Base-by-base conservation (phyloP, 1,284 basidiomycete genomes). In the Volvariella surrecta region DNA sequence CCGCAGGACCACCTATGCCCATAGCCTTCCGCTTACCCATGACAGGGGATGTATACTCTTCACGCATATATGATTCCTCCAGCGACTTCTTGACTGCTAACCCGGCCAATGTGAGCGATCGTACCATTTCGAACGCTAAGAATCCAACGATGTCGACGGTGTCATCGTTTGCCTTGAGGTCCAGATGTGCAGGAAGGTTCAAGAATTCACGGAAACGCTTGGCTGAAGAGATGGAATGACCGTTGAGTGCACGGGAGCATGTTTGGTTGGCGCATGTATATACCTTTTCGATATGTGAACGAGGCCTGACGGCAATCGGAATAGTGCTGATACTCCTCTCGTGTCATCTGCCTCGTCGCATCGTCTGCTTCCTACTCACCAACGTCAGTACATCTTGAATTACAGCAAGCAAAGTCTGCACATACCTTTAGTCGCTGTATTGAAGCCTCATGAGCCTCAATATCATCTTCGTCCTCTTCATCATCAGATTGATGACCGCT, bases 61-160 rank as follows among this genome's bases (percentile, higher is more conserved):
- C 82, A 7, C 76, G 72, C 16, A 84, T 59, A 53, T 76, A 73
- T 1, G 81, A 75, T 48, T 89, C 84, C 58, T 89, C 87, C 15
- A 88, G 68, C 1, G 79, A 73, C 52, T 78, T 81, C 63, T 89
- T 89, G 50, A 94, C 83, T 30, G 84, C 79, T 18, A 92, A 71
- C 1, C 89, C 91, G 1, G 87, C 88, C 35, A 93, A 73, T 3
- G 92, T 95, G 31, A 98, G 73, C 2, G 89, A 89, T 32, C 93
- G 81, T 24, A 98, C 94, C 80, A 96, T 94, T 63, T 98, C 94
- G 62, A 96, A 98, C 0, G 92, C 88, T 21, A 98, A 76, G 65
- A 98, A 98, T 13, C 95, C 95, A 49, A 98, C 87, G 47, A 97
- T 94, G 58, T 98, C 94, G 53, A 96, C 74, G 2, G 94, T 95